These are phyloP conservation scores for Solanum virginianum DNA, from an alignment of 257 asterid species.

Conservation along the genomic window DNA sequence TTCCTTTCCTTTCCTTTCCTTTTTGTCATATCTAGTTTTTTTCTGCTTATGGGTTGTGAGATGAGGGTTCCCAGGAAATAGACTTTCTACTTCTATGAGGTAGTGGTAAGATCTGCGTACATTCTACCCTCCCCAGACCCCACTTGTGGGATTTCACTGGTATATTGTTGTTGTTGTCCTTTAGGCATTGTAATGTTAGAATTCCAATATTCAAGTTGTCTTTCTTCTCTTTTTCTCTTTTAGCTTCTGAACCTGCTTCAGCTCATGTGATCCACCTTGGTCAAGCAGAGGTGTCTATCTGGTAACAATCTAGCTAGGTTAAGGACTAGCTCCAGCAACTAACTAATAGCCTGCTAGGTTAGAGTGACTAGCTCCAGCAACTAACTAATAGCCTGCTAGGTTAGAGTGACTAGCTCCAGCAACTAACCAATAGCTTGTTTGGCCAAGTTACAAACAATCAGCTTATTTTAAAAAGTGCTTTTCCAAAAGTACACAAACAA, in stretches of 20 bases:
- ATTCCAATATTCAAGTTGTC: not conserved
- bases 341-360: not conserved
- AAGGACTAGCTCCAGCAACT: not conserved
- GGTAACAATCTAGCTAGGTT: not conserved
- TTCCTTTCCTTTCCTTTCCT: no score
- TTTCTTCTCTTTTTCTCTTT: not conserved
- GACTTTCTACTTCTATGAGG: no score
- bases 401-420: not conserved
- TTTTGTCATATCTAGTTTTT: no score
- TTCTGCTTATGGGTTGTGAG: no score
- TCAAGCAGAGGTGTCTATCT: not conserved
- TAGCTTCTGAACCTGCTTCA: not conserved
- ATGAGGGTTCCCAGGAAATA: no score
- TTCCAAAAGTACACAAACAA: not conserved
- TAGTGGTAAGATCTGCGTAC: no score
- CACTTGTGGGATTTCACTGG: no score
- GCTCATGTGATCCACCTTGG: not conserved
- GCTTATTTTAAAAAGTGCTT: not conserved
- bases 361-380: not conserved
- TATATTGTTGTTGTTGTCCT: not conserved
- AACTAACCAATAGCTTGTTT: not conserved
- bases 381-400: not conserved
- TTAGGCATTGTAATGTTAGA: not conserved
- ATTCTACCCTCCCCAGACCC: no score
- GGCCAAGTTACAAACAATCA: not conserved